These are phyloP conservation scores for Spiromastix sp. DNA, from an alignment of 2,329 filamentous ascomycete species.

Conservation along the genomic window DNA sequence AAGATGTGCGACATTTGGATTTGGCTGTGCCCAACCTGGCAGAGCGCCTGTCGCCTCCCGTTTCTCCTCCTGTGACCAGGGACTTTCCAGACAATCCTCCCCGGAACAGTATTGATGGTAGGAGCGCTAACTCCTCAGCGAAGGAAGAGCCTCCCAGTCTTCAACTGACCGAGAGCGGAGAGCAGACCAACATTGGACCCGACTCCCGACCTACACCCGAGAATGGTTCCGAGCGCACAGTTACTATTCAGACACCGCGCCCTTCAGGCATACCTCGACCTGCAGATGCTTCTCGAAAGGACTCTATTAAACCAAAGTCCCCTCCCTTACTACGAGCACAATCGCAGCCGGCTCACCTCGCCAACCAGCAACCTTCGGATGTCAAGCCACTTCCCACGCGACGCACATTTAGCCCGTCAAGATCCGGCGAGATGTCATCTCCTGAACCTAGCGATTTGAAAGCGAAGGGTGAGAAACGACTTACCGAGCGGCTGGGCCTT, in stretches of 20 bases:
- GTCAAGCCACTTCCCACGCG: not conserved
- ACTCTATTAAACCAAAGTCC: slow-evolving; percentile 26
- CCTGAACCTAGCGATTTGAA: slow-evolving; percentile 25
- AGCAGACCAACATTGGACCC: no score
- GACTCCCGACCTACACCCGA: no score
- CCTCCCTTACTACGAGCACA: slow-evolving; percentile 42
- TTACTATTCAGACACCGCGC: slow-evolving; percentile 15
- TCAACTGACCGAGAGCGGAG: no score
- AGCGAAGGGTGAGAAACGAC: slow-evolving; percentile 55
- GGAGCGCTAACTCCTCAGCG: no score
- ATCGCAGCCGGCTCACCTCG: slow-evolving; percentile 37
- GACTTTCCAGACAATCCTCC: no score
- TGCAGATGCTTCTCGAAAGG: slow-evolving; percentile 18
- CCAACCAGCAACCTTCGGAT: not conserved
- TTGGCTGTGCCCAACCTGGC: slow-evolving; percentile 37
- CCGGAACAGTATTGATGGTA: no score
- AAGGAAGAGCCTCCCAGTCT: no score
- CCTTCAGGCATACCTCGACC: slow-evolving; percentile 32
- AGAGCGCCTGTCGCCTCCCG: slow-evolving; percentile 12
- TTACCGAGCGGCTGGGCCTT: slow-evolving; percentile 62
- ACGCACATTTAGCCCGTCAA: no score
- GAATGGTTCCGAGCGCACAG: not conserved
- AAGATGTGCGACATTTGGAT: slow-evolving; percentile 52
- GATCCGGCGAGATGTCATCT: no score
- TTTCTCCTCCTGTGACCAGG: no score